phyloP scores from a whole-genome alignment of 139 green algal species.

The Dunaliella primolecta region DNA sequence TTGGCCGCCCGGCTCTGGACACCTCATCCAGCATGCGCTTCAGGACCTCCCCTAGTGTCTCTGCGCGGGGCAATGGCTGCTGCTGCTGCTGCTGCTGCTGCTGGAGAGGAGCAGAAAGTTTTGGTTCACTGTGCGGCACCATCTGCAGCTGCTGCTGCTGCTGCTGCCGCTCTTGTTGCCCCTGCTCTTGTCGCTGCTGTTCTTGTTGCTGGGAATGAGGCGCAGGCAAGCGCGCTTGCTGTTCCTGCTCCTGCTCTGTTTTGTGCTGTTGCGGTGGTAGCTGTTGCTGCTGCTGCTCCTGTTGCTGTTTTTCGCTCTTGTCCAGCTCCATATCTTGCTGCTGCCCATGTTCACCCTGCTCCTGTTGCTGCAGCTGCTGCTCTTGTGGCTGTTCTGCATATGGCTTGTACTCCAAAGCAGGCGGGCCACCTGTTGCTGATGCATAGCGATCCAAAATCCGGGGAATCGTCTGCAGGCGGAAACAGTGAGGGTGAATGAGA shows the following conservation, averaged over 20 bases:
- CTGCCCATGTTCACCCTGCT: neutral
- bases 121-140: conserved; percentile 4
- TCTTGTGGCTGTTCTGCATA: neutral
- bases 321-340: too few relatives aligned
- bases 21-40: conserved; percentile 54
- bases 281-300: neutral
- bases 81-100: neutral
- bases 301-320: too few relatives aligned
- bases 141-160: neutral
- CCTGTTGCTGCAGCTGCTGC: neutral
- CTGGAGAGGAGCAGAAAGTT: too few relatives aligned
- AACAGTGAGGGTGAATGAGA: too few relatives aligned
- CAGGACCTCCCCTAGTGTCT: conserved; percentile 61
- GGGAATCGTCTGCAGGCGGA: neutral
- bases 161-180: too few relatives aligned
- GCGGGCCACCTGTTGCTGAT: neutral
- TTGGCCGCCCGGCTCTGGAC: conserved; percentile 20
- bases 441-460: neutral
- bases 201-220: too few relatives aligned
- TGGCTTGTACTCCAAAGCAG: neutral
- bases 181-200: too few relatives aligned
- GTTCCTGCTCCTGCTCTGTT: neutral
- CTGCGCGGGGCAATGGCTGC: neutral
- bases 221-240: too few relatives aligned
- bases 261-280: too few relatives aligned